Conservation (phyloP, 1,284 basidiomycete genomes). For the Gomphus bonarii region DNA sequence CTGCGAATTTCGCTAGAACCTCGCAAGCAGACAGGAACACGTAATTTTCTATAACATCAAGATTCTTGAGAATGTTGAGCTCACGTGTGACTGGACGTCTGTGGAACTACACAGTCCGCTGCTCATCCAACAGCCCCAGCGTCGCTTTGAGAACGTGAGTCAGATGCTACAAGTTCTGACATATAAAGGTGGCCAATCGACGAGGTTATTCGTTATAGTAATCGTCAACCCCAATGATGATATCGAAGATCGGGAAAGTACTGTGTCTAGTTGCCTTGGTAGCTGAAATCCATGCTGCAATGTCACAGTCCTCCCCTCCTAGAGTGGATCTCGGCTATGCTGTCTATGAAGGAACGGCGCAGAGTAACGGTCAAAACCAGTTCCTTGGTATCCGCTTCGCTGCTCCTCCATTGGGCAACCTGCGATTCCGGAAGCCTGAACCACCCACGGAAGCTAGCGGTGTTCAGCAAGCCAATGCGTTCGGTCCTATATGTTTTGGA, state of each 20-base stretch:
- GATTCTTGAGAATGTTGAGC: too few relatives aligned
- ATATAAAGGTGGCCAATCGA: too few relatives aligned
- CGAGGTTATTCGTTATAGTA: too few relatives aligned
- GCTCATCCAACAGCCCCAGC: too few relatives aligned
- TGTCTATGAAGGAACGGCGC: constrained; percentile 14
- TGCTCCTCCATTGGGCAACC: constrained; percentile 19
- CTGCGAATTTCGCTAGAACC: too few relatives aligned
- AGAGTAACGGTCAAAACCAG: constrained; percentile 15
- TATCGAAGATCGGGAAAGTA: not conserved
- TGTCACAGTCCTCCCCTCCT: not conserved
- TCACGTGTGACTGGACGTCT: too few relatives aligned
- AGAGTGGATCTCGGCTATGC: constrained; percentile 15
- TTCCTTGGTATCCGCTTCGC: constrained; percentile 23
- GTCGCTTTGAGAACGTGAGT: too few relatives aligned
- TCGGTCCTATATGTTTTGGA: constrained; percentile 5
- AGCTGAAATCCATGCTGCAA: not conserved
- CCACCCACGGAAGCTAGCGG: constrained; percentile 7
- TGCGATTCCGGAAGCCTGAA: constrained; percentile 19
- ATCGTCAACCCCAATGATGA: too few relatives aligned
- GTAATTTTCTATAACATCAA: too few relatives aligned
- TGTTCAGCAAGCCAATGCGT: constrained; percentile 6
- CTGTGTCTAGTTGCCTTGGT: not conserved
- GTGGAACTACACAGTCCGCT: too few relatives aligned
- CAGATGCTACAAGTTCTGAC: too few relatives aligned
- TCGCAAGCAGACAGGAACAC: too few relatives aligned